Evolutionary conservation across 2,329 filamentous ascomycete species (phyloP), one percentile per base, ranked within the genome.

Genomic region (Xylariaceae sp.): DNA sequence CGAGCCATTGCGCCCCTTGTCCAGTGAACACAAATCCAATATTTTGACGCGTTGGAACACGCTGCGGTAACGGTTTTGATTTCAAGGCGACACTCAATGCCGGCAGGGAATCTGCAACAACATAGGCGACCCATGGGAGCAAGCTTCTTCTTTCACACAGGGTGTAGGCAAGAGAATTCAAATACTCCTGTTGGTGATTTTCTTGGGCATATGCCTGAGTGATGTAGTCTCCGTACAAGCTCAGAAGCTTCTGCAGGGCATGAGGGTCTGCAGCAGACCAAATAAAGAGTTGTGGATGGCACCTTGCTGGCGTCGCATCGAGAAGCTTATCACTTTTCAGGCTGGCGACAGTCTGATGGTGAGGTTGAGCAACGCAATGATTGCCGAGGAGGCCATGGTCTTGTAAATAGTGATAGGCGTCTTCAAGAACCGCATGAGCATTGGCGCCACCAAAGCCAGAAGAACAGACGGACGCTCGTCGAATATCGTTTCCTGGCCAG

Each of bases 1-100:
- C 64, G 2, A 66, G 60, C 70, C 73, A 77, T 45, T 77, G 74
- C 0, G 73, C 73, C 1, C 75, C 75, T 50, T 77, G 75, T 5
- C 75, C 74, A 0, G 73, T 76, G 60, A 76, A 77, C 19, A 73
- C 60, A 43, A 66, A 62, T n/a, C n/a, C n/a, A n/a, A n/a, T n/a
- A n/a, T n/a, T n/a, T n/a, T n/a, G n/a, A n/a, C n/a, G n/a, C n/a
- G n/a, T n/a, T n/a, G n/a, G n/a, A n/a, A n/a, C n/a, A n/a, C n/a
- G n/a, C n/a, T n/a, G n/a, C n/a, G n/a, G n/a, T n/a, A n/a, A n/a
- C n/a, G n/a, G n/a, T n/a, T n/a, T n/a, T n/a, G n/a, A n/a, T n/a
- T n/a, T n/a, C n/a, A n/a, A n/a, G n/a, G n/a, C n/a, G n/a, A n/a
- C n/a, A n/a, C n/a, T n/a, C n/a, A n/a, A n/a, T n/a, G n/a, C n/a